Evolutionary conservation across 2,329 filamentous ascomycete genomes (phyloP).

Genomic region (Parascedosporium putredinis): DNA sequence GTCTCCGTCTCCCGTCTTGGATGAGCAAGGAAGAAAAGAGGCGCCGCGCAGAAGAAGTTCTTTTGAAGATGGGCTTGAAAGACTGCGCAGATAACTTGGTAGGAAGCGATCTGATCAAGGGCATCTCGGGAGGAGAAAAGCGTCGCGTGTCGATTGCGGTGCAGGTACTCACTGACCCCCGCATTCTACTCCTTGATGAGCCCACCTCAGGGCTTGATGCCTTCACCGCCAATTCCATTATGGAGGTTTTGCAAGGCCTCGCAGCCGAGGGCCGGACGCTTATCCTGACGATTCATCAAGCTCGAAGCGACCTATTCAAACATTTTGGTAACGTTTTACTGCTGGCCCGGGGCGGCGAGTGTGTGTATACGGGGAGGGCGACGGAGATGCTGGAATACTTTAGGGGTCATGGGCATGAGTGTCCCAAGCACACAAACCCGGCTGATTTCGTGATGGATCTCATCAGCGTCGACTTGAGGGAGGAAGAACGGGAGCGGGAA

Average conservation of each 20-base stretch:
- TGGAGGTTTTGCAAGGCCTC: constrained; percentile 60
- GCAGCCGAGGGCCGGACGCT: constrained; percentile 64
- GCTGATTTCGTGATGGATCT: constrained; percentile 70
- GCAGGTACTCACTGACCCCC: constrained; percentile 66
- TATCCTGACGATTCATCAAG: constrained; percentile 70
- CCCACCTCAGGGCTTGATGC: constrained; percentile 68
- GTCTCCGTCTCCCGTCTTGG: constrained; percentile 58
- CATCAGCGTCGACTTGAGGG: constrained; percentile 65
- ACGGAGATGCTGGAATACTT: constrained; percentile 58
- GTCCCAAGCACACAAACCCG: constrained; percentile 61
- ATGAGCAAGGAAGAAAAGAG: constrained; percentile 60
- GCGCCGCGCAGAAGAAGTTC: constrained; percentile 57
- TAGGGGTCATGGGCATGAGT: constrained; percentile 46
- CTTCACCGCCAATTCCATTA: constrained; percentile 67
- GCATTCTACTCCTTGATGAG: constrained; percentile 63
- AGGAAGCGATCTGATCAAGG: constrained; percentile 62
- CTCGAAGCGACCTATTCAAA: constrained; percentile 60
- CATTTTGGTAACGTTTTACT: constrained; percentile 64
- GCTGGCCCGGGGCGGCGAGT: constrained; percentile 57
- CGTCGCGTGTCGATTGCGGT: constrained; percentile 67
- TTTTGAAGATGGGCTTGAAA: constrained; percentile 66
- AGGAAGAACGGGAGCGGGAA: constrained; percentile 48
- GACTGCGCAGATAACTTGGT: constrained; percentile 69
- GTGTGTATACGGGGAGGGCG: constrained; percentile 57
- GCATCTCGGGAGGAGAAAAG: constrained; percentile 72